Percentiles rank a stretch among this genome's conserved stretches.
Conservation (phyloP, 306 rosid genomes). For the Castanea crenata region DNA sequence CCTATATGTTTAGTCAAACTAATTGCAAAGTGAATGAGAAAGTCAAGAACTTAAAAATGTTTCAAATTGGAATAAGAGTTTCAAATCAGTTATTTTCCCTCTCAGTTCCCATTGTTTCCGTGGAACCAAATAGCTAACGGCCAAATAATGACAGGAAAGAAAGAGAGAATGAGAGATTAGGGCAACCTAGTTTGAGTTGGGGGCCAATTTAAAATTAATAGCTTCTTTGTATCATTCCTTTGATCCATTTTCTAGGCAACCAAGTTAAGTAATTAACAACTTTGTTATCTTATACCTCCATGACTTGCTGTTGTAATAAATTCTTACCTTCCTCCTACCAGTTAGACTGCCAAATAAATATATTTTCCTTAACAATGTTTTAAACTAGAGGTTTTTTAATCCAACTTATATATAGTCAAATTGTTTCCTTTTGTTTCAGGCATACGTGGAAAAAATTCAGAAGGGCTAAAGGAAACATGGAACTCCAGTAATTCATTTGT, state of each 20-base stretch:
- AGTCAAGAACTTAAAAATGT: background rate
- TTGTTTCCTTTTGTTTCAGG: conserved; percentile 48
- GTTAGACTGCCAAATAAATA: background rate
- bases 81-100: background rate
- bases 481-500: conserved; percentile 12
- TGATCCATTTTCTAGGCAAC: background rate
- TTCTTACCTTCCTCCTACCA: background rate
- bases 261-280: background rate
- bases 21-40: background rate
- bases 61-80: background rate
- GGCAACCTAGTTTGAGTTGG: background rate
- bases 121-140: background rate
- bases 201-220: background rate
- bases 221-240: background rate
- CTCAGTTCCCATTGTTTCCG: background rate
- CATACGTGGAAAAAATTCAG: conserved; percentile 71
- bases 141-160: background rate
- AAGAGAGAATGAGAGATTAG: background rate
- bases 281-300: background rate
- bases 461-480: conserved; percentile 47
- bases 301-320: background rate
- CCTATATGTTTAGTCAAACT: background rate
- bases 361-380: background rate
- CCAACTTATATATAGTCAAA: background rate
- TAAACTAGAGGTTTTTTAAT: background rate